A percentile compares a stretch with the other conserved stretches of the same genome.
Conservation (phyloP, 2,329 filamentous ascomycete species). For the Tetracladium maxilliforme region DNA sequence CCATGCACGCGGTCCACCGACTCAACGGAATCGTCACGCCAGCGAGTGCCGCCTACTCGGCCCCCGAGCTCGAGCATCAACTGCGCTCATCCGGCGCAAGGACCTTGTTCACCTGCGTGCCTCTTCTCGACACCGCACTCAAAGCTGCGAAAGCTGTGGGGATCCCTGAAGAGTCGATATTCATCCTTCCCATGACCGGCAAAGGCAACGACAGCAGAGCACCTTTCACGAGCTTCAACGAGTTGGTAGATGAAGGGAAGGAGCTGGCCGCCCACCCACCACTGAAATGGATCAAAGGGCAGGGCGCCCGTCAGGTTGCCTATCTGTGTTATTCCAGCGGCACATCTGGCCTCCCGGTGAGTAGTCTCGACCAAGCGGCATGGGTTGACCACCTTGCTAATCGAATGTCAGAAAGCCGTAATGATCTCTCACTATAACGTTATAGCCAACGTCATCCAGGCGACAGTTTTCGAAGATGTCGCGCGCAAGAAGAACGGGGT, state of each 20-base stretch:
- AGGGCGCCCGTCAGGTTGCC: constrained; percentile 52
- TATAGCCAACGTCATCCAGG: constrained; percentile 61
- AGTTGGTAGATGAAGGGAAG: constrained; percentile 47
- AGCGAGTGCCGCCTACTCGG: constrained; percentile 62
- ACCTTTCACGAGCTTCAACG: constrained; percentile 48
- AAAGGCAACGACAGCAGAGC: constrained; percentile 27
- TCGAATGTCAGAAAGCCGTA: constrained; percentile 65
- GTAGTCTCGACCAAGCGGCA: constrained; percentile 6
- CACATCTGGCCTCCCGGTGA: constrained; percentile 62
- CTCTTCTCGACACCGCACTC: constrained; percentile 48
- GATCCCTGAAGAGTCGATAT: constrained; percentile 49
- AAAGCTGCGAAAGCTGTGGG: constrained; percentile 47
- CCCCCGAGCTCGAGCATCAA: constrained; percentile 56
- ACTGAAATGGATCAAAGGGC: constrained; percentile 45
- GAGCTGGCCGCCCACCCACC: constrained; percentile 35
- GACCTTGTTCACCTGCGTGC: constrained; percentile 56
- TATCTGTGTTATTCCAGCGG: constrained; percentile 73
- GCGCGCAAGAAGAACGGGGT: constrained; percentile 19
- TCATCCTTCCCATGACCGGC: constrained; percentile 54
- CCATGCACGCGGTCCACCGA: constrained; percentile 61
- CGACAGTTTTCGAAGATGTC: constrained; percentile 26
- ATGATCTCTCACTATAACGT: constrained; percentile 72
- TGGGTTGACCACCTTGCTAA: background rate
- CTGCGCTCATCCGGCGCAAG: constrained; percentile 54
- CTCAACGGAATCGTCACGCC: constrained; percentile 61